phyloP scores from a whole-genome alignment of 2,329 filamentous ascomycete genomes.

The Alternaria ethzedia region DNA sequence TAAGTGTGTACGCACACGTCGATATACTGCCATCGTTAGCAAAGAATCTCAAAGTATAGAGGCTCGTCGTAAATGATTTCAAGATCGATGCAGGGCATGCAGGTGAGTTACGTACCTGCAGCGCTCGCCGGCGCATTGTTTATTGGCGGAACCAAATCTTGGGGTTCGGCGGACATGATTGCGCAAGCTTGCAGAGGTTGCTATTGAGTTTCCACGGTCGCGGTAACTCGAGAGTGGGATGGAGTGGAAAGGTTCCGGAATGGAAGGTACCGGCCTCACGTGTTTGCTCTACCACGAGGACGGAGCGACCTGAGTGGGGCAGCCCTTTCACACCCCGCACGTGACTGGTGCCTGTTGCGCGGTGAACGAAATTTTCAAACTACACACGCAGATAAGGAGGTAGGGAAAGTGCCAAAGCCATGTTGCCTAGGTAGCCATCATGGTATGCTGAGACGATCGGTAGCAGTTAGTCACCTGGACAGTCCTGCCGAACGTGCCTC shows the following conservation, averaged over 20 bases:
- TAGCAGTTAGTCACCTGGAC: neutral
- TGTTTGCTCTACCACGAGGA: neutral
- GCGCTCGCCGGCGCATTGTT: conserved; percentile 2
- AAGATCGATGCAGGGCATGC: neutral
- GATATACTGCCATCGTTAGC: conserved; percentile 5
- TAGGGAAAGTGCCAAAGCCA: neutral
- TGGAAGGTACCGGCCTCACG: neutral
- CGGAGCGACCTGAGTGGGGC: conserved; percentile 9
- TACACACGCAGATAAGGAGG: neutral
- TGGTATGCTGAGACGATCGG: neutral
- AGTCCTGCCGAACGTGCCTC: neutral
- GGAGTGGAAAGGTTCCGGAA: neutral
- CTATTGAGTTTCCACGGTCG: neutral
- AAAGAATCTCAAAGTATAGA: neutral
- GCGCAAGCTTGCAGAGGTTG: neutral
- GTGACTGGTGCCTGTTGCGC: neutral
- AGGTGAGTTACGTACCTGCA: conserved; percentile 1
- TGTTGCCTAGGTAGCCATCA: neutral
- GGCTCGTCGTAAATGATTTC: neutral
- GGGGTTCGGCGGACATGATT: neutral
- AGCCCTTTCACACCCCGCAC: conserved; percentile 8
- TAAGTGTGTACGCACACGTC: conserved; percentile 1
- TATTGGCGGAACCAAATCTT: neutral
- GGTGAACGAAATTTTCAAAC: neutral
- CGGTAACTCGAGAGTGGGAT: neutral